phyloP scores from a whole-genome alignment of 2,329 filamentous ascomycete species.

The Penicillium sp. region DNA sequence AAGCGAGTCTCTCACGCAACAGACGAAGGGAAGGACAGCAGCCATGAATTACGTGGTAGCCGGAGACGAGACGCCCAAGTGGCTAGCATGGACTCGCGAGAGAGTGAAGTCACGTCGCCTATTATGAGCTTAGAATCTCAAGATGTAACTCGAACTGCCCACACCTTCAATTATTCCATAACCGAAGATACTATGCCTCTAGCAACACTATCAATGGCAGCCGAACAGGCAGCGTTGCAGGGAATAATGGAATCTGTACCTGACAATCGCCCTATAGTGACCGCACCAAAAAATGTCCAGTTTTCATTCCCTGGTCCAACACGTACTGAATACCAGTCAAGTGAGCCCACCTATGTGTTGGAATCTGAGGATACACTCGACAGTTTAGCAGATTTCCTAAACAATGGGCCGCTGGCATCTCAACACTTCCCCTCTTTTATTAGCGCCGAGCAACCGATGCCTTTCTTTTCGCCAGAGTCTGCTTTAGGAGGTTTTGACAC shows the following conservation, averaged over 20 bases:
- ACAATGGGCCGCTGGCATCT: slow-evolving; percentile 33
- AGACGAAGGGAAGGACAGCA: neutral
- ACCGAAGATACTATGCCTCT: slow-evolving; percentile 29
- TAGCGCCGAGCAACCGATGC: slow-evolving; percentile 39
- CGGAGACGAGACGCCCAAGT: slow-evolving; percentile 13
- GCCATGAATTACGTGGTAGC: neutral
- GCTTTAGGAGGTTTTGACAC: slow-evolving; percentile 27
- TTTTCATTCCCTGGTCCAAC: neutral
- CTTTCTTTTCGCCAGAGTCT: slow-evolving; percentile 40
- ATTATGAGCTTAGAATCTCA: slow-evolving; percentile 12
- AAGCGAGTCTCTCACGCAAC: slow-evolving; percentile 33
- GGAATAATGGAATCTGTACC: slow-evolving; percentile 3
- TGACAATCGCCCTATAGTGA: neutral
- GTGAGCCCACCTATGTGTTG: neutral
- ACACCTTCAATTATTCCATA: neutral
- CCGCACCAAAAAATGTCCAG: neutral
- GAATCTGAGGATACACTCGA: slow-evolving; percentile 22
- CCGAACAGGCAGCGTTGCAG: slow-evolving; percentile 23
- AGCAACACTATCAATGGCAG: slow-evolving; percentile 38
- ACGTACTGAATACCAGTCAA: neutral
- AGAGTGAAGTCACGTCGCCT: slow-evolving; percentile 23
- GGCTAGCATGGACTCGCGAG: slow-evolving; percentile 13
- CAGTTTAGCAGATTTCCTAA: slow-evolving; percentile 25
- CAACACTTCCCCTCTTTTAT: slow-evolving; percentile 39
- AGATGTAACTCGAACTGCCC: neutral